Evolutionary conservation across 192 early-diverging fungal genomes (phyloP).

Genomic region (Coemansia sp.): DNA sequence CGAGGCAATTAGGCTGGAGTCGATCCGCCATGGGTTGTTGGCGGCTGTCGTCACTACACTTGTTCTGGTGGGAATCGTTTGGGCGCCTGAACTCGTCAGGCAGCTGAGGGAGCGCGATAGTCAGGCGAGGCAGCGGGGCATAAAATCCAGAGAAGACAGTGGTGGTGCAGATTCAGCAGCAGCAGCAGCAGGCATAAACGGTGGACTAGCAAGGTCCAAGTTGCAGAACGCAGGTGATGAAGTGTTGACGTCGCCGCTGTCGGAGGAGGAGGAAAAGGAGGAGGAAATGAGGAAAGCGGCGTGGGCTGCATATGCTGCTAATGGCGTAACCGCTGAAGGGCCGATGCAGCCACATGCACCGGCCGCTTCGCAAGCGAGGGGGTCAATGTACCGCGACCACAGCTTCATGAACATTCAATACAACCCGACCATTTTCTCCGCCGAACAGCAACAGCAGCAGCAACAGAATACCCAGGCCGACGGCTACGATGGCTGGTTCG

Average conservation of each 20-base stretch:
- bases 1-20: slow-evolving; percentile 86
- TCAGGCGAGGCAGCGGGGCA: neutral
- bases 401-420: slow-evolving; percentile 46
- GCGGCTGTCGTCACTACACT: slow-evolving; percentile 45
- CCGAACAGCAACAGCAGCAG: slow-evolving; percentile 1
- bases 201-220: neutral
- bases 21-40: slow-evolving; percentile 72
- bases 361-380: neutral
- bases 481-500: slow-evolving; percentile 45
- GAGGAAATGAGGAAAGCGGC: neutral
- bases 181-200: neutral
- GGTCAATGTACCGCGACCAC: slow-evolving; percentile 38
- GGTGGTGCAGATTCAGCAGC: neutral
- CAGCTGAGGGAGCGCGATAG: slow-evolving; percentile 10
- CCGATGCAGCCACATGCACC: neutral
- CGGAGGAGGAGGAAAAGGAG: too few species aligned
- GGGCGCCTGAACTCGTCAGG: slow-evolving; percentile 30
- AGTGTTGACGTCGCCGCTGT: neutral
- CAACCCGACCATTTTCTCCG: slow-evolving; percentile 32
- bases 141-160: neutral
- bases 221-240: neutral
- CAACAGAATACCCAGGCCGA: neutral
- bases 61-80: slow-evolving; percentile 33
- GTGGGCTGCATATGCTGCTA: neutral
- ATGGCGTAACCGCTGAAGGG: neutral